phyloP scores from a whole-genome alignment of 73 alveolate genomes.

The Paramecium sonneborni region DNA sequence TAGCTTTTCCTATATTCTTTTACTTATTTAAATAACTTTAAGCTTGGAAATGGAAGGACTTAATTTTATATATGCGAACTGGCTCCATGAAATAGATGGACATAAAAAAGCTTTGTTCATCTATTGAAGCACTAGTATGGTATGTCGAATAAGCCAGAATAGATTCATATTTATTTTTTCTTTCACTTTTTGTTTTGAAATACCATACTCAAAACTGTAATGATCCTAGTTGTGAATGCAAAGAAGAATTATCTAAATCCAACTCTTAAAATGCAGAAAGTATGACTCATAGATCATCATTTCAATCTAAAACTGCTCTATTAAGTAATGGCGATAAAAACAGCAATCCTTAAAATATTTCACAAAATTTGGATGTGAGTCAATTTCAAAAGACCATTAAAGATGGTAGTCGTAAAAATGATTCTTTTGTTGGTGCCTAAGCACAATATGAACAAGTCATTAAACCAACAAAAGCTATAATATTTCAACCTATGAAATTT shows the following conservation, averaged over 20 bases:
- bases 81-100: neutral
- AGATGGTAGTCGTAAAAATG: slow-evolving; percentile 17
- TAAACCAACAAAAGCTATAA: neutral
- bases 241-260: neutral
- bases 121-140: neutral
- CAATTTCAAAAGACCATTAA: slow-evolving; percentile 13
- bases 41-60: neutral
- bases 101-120: neutral
- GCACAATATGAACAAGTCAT: neutral
- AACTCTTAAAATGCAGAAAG: neutral
- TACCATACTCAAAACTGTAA: neutral
- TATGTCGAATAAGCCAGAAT: slow-evolving; percentile 13
- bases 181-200: neutral
- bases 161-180: neutral
- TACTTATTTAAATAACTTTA: neutral
- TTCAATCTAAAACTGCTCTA: slow-evolving; percentile 26
- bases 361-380: slow-evolving; percentile 47
- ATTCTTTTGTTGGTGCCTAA: neutral
- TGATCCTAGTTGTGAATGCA: slow-evolving; percentile 42
- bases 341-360: neutral
- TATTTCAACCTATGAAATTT: neutral
- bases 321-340: neutral
- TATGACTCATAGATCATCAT: slow-evolving; percentile 41
- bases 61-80: neutral
- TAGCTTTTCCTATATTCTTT: neutral